Evolutionary conservation across 768 basidiomycete species (phyloP).

Genomic region (Macrolepiota fuliginosa): DNA sequence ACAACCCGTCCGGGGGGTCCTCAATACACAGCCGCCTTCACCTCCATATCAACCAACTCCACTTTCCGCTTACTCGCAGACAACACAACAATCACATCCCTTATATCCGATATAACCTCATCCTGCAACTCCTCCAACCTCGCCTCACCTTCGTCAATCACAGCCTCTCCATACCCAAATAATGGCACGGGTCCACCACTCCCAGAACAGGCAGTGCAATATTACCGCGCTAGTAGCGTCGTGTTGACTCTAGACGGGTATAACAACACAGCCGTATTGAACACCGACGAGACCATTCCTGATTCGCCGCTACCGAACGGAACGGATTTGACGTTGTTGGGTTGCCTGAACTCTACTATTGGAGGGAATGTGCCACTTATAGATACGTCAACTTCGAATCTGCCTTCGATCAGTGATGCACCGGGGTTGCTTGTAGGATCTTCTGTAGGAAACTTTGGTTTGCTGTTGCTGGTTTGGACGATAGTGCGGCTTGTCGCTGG

Average conservation of each 20-base stretch:
- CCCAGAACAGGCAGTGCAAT: slow-evolving; percentile 59
- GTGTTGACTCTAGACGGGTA: slow-evolving; percentile 63
- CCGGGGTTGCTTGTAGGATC: no score
- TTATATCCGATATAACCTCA: slow-evolving; percentile 33
- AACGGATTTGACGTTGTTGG: slow-evolving; percentile 46
- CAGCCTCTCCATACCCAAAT: slow-evolving; percentile 21
- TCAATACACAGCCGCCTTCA: slow-evolving; percentile 37
- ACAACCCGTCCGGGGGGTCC: slow-evolving; percentile 44
- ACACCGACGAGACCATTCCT: slow-evolving; percentile 33
- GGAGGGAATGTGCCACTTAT: slow-evolving; percentile 55
- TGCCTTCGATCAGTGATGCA: no score
- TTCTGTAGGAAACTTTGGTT: no score
- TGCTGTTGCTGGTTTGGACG: no score
- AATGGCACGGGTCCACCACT: slow-evolving; percentile 21
- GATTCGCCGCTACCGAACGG: slow-evolving; percentile 49
- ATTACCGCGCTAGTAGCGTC: slow-evolving; percentile 65
- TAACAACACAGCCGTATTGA: slow-evolving; percentile 54
- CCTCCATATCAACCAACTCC: slow-evolving; percentile 26
- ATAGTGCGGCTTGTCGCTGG: no score
- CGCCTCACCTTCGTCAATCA: slow-evolving; percentile 31
- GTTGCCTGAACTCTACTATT: slow-evolving; percentile 64
- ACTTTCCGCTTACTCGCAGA: slow-evolving; percentile 44
- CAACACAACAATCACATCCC: slow-evolving; percentile 37
- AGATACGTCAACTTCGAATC: slow-evolving; percentile 13
- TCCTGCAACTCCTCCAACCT: slow-evolving; percentile 20